Evolutionary conservation across 1,284 basidiomycete species (phyloP).

Genomic region (Pholiota adiposa): DNA sequence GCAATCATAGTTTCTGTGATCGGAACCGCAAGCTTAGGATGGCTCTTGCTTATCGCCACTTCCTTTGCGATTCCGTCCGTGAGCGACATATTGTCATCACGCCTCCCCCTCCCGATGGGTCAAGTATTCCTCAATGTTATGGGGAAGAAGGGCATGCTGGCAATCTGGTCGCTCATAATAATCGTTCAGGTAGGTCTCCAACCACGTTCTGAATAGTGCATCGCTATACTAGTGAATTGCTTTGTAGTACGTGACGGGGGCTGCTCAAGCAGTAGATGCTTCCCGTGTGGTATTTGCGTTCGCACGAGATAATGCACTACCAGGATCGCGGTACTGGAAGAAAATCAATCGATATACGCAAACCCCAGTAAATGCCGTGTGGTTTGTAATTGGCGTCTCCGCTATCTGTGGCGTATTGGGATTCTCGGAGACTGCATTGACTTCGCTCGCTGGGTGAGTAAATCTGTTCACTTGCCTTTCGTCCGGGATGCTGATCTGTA

Average conservation of each 20-base stretch:
- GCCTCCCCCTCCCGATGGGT: constrained; percentile 70
- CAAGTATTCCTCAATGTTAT: constrained; percentile 69
- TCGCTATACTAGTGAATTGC: background rate
- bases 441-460: constrained; percentile 68
- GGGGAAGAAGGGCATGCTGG: constrained; percentile 72
- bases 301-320: constrained; percentile 73
- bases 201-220: background rate
- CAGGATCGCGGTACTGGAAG: constrained; percentile 72
- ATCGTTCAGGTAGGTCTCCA: constrained; percentile 59
- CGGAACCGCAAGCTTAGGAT: constrained; percentile 64
- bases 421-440: constrained; percentile 64
- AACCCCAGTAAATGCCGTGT: constrained; percentile 76
- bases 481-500: background rate
- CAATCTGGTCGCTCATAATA: constrained; percentile 72
- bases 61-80: constrained; percentile 68
- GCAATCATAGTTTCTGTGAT: constrained; percentile 74
- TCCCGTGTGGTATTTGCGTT: constrained; percentile 78
- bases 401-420: constrained; percentile 67
- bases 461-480: background rate
- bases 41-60: constrained; percentile 64
- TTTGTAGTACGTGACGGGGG: constrained; percentile 67
- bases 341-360: constrained; percentile 57
- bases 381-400: constrained; percentile 67
- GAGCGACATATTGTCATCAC: constrained; percentile 49
- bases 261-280: constrained; percentile 76